Base-by-base conservation (phyloP, 1,284 basidiomycete genomes). In the Apiotrichum brassicae region DNA sequence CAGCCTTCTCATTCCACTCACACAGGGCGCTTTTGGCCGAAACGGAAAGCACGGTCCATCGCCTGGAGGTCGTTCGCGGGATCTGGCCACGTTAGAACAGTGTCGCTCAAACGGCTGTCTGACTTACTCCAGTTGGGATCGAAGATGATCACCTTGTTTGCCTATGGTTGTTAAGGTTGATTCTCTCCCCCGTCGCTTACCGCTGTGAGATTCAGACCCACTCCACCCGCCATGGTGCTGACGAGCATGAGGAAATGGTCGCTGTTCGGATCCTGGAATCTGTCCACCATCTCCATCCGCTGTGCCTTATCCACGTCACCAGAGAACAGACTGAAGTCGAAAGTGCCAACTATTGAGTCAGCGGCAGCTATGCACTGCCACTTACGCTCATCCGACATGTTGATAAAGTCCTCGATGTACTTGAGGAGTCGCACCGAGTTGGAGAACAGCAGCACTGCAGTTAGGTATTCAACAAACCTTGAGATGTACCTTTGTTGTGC, bases 1-100 rank as follows among this genome's bases (percentile, higher is more conserved):
- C 6, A 6, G 16, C 32, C 0, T 8, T 16, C 14, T 28, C 14
- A 25, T 9, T 3, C 6, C 13, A 51, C 66, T 54, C 48, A 72
- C 49, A 80, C 78, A 6, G 76, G 70, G 24, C 77, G 71, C 26
- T 72, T 75, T 59, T 80, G 78, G 6, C 78, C 78, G 42, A 79
- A 76, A 3, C 77, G 69, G 46, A 77, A 78, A 13, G 75, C 75
- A 30, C 78, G 71, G 51, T 78, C 77, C 70, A 72, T 72, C 0
- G 72, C 71, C 56, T 76, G 75, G 7, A 75, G 53, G 47, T 74
- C 72, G 44, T 69, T 67, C 2, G 72, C 72, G 2, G 72, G 72
- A 43, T 74, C 71, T 72, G 35, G 0, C 0, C 6, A 70, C 43
- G 28, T 64, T 56, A 6, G 68, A 9, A 57, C 58, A 18, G 75